Evolutionary conservation across 2,329 filamentous ascomycete genomes (phyloP), one percentile per base, ranked within the genome.

Genomic region (Fusarium sacchari): DNA sequence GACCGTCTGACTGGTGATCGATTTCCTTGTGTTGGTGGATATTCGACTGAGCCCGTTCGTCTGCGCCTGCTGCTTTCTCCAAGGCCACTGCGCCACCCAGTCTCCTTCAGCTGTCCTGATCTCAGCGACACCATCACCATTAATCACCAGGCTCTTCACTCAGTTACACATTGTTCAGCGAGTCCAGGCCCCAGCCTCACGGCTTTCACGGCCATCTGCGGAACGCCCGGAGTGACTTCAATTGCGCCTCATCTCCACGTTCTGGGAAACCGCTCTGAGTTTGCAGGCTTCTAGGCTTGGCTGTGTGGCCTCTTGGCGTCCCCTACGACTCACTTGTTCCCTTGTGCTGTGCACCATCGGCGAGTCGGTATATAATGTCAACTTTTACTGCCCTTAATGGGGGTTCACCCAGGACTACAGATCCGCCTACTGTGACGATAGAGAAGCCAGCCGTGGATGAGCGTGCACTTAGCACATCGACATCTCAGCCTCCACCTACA

Each of bases 361-460:
- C 59, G 60, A 52, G 55, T 56, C 50, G 43, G 37, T 56, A 28
- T 58, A 73, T 75, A 74, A 88, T 88, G 87, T 83, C 87, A 43
- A 80, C 84, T n/a, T 88, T 88, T 68, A 87, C 83, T 36, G 85
- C 86, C 72, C 83, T 88, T n/a, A 87, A 87, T 69, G 85, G 86
- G 72, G 83, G 81, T 75, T 87, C 85, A 68, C 86, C 84, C 50
- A 87, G 84, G 73, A 78, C 80, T 32, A 76, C 81, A 47, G 84
- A 84, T 65, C 77, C 79, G 30, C 76, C 83, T 26, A 64, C 76
- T 39, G 69, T 78, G 55, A 74, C 72, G 26, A 76, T 79, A 24
- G 75, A 81, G 42, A 82, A 79, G 64, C 76, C 80, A 39, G 64
- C 78, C n/a, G 74, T 79, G 20, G 80, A 82, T 24, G 83, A 85